phyloP scores from a whole-genome alignment of 176 grass and related monocot species.

The Oryza coarctata region DNA sequence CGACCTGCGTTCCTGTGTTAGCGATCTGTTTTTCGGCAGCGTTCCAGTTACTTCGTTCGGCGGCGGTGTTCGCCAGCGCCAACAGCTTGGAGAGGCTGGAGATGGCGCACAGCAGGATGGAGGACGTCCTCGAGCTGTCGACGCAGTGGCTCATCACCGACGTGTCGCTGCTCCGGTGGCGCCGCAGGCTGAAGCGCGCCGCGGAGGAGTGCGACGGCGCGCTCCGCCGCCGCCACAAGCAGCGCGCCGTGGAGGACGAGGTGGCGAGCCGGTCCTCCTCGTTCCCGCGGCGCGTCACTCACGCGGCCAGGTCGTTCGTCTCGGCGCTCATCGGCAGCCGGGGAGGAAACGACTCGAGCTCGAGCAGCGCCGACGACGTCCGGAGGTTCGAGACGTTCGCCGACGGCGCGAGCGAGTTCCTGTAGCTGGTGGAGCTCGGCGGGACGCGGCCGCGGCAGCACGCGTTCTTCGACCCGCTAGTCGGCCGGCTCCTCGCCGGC shows the following conservation, averaged over 20 bases:
- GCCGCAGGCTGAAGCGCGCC: not conserved
- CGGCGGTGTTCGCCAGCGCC: too few species aligned
- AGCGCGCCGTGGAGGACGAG: too few species aligned
- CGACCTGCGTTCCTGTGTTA: too few species aligned
- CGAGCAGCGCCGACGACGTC: not conserved
- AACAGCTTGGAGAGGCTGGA: too few species aligned
- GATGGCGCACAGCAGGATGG: not conserved
- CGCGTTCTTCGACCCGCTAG: slow-evolving; percentile 22
- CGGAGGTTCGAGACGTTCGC: slow-evolving; percentile 24
- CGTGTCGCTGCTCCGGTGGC: not conserved
- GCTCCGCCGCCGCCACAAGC: not conserved
- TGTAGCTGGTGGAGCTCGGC: not conserved
- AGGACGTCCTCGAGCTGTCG: not conserved
- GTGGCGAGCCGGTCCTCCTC: too few species aligned
- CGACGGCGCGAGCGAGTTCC: not conserved
- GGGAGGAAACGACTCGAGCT: not conserved
- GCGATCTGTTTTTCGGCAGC: too few species aligned
- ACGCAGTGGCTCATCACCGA: not conserved
- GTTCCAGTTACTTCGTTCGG: too few species aligned
- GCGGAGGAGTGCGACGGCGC: not conserved
- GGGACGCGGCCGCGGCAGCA: not conserved
- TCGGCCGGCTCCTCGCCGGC: slow-evolving; percentile 18
- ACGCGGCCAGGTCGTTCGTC: too few species aligned
- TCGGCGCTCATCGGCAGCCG: too few species aligned
- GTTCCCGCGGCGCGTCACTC: too few species aligned